Evolutionary conservation across 2,329 filamentous ascomycete species (phyloP), one percentile per base, ranked within the genome.

Genomic region (Neofusicoccum ribis): DNA sequence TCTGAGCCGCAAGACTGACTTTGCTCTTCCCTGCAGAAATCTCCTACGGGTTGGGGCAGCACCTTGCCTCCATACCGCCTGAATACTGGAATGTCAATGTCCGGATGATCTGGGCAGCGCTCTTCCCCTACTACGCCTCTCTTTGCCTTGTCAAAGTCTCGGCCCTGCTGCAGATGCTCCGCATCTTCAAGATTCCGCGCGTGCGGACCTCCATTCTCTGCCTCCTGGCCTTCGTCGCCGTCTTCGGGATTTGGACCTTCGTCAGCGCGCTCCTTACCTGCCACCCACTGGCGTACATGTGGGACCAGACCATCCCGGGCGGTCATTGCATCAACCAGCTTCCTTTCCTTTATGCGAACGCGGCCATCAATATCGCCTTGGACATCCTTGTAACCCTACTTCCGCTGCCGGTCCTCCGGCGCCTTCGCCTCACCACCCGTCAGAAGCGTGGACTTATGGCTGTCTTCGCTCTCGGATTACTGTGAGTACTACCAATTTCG

Each of bases 131-230:
- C 52, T 67, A 64, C 49, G n/a, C 37, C 51, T 17, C 41, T 31
- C 61, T 63, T 15, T 64, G 62, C 47, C 43, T 67, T 43, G 62
- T 65, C 44, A 67, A 67, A 34, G 39, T 65, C 52, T 67, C 65
- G 7, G 61, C 64, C 1, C 43, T 67, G 6, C 62, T 67, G 41
- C 61, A 64, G 27, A 61, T 41, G 31, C 61, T 67, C 11, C 65
- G 65, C 51, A 47, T 64, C 41, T 64, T 64, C 41, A 46, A 36
- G 11, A 52, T 65, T 11, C 63, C 43, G 7, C 65, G 49, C 17
- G 36, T 59, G n/a, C 61, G 47, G 15, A 47, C 37, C n/a, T 34
- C 54, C 39, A 58, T 54, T 31, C 41, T 47, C 44, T 8, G 37
- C 36, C 34, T 58, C n/a, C 54, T 60, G 7, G 31, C 44, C 15